phyloP scores from a whole-genome alignment of 2,329 filamentous ascomycete genomes.

The Pseudogymnoascus sp. region DNA sequence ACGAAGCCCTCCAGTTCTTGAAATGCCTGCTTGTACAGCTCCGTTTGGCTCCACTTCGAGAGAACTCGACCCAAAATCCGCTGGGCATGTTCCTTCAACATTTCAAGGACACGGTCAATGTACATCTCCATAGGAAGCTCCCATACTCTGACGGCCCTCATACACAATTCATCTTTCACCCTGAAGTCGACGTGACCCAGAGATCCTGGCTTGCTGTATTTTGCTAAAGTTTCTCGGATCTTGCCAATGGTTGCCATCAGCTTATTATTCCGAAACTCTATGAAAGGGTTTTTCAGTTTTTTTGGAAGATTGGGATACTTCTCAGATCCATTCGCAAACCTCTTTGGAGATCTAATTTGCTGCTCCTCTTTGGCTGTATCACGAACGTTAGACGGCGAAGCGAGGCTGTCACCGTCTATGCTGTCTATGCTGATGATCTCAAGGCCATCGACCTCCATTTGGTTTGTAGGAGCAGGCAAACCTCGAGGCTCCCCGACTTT shows the following conservation, averaged over 20 bases:
- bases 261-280: neutral
- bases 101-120: conserved; percentile 35
- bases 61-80: conserved; percentile 39
- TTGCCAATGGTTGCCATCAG: conserved; percentile 21
- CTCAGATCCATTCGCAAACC: neutral
- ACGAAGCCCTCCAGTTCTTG: conserved; percentile 28
- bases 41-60: conserved; percentile 36
- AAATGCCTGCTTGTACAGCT: conserved; percentile 41
- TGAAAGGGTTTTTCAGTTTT: neutral
- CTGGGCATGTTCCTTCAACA: conserved; percentile 35
- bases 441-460: neutral
- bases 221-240: conserved; percentile 46
- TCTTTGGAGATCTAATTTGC: neutral
- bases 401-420: conserved; percentile 11
- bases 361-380: neutral
- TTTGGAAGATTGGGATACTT: neutral
- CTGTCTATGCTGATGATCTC: conserved; percentile 12
- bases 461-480: conserved; percentile 8
- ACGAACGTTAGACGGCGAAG: neutral
- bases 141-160: conserved; percentile 52
- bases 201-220: conserved; percentile 47
- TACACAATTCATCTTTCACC: conserved; percentile 50
- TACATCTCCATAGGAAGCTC: conserved; percentile 39
- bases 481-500: conserved; percentile 17
- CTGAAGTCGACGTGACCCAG: conserved; percentile 50